Percentiles rank a stretch among this genome's conserved stretches.
These are phyloP conservation scores for Neopestalotiopsis clavispora DNA, from an alignment of 2,329 filamentous ascomycete genomes.

Conservation along the genomic window DNA sequence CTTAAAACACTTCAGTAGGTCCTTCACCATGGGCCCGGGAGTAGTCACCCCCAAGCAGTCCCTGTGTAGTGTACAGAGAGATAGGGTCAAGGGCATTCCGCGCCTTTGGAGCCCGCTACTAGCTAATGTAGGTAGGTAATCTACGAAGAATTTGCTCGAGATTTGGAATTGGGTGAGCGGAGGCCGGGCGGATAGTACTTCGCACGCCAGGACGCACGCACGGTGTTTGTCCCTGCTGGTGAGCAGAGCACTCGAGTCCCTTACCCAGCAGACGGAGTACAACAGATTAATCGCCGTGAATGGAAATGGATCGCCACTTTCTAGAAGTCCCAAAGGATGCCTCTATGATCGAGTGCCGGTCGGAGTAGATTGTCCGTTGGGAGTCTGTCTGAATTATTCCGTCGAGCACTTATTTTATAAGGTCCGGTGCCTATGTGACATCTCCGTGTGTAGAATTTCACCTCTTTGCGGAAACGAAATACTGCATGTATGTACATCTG, in stretches of 20 bases:
- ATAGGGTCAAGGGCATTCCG: not conserved
- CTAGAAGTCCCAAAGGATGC: not conserved
- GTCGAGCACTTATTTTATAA: too few species aligned
- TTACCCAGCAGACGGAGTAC: not conserved
- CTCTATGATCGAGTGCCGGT: not conserved
- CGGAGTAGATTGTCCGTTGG: not conserved
- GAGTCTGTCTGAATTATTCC: not conserved
- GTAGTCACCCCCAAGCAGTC: not conserved
- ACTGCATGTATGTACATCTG: not conserved
- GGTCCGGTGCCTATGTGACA: too few species aligned
- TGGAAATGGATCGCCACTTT: constrained; percentile 2
- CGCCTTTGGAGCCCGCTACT: not conserved
- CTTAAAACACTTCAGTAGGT: too few species aligned
- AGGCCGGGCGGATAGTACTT: not conserved
- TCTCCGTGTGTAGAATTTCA: too few species aligned
- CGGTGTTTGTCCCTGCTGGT: not conserved
- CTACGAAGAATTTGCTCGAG: not conserved
- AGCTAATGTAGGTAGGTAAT: not conserved
- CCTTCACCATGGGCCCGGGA: not conserved
- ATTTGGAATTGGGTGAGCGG: not conserved
- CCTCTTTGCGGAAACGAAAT: too few species aligned
- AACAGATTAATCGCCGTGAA: not conserved
- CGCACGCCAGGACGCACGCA: not conserved
- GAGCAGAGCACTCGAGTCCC: not conserved
- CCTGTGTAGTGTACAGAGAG: too few species aligned